Evolutionary conservation across 768 basidiomycete genomes (phyloP).

Genomic region (Strobilomyces confusus): DNA sequence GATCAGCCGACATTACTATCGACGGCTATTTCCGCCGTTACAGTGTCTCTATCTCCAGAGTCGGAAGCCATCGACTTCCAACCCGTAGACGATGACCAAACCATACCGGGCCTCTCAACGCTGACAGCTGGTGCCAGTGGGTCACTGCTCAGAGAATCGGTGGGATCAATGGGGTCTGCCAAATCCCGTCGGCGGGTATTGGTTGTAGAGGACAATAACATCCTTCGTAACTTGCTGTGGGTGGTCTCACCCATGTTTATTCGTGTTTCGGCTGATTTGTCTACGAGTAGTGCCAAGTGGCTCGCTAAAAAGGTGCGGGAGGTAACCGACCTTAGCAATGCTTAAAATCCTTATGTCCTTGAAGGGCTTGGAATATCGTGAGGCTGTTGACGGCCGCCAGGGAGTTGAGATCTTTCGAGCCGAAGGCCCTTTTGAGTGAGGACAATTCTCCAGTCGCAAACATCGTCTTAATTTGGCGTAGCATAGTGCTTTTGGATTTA

Average conservation of each 20-base stretch:
- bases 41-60: slow-evolving; percentile 20
- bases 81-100: slow-evolving; percentile 11
- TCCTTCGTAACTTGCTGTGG: slow-evolving; percentile 79
- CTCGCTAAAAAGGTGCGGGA: slow-evolving; percentile 48
- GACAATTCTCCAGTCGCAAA: neutral
- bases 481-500: slow-evolving; percentile 82
- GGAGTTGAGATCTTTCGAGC: slow-evolving; percentile 73
- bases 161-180: slow-evolving; percentile 46
- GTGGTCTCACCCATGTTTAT: slow-evolving; percentile 28
- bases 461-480: slow-evolving; percentile 28
- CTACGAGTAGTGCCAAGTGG: slow-evolving; percentile 52
- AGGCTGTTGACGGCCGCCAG: slow-evolving; percentile 81
- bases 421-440: slow-evolving; percentile 85
- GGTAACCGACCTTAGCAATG: neutral
- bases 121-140: slow-evolving; percentile 58
- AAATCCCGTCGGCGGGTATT: slow-evolving; percentile 58
- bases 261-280: slow-evolving; percentile 8
- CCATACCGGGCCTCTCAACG: slow-evolving; percentile 33
- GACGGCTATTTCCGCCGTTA: slow-evolving; percentile 6
- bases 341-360: slow-evolving; percentile 3
- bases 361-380: slow-evolving; percentile 69
- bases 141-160: slow-evolving; percentile 64
- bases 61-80: slow-evolving; percentile 28
- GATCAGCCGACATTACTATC: slow-evolving; percentile 13
- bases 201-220: slow-evolving; percentile 87